Evolutionary conservation across 2,329 filamentous ascomycete species (phyloP), one percentile per base, ranked within the genome.

Genomic region (Berkeleyomyces rouxiae): DNA sequence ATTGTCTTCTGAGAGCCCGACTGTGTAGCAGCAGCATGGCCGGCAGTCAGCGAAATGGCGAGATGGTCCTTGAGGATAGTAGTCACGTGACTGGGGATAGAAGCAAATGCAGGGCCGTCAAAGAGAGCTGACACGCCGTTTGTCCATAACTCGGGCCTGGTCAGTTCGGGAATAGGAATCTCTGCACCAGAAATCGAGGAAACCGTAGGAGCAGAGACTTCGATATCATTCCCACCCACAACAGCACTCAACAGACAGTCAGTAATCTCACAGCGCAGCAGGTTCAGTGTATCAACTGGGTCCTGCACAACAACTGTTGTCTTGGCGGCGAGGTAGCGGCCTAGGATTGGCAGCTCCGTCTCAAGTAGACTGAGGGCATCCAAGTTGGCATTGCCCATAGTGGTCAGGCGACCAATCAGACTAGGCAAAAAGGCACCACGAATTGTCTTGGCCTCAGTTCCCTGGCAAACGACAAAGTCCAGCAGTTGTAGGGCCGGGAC

Each of bases 331-430:
- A 87, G 67, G 63, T 82, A 78, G 53, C 77, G 76, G 7, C 81
- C 82, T 64, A 88, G 74, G 2, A 80, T 74, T 7, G 83, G 82
- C 59, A 88, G 72, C 68, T 90, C 86, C 1, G 77, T 74, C 70
- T 87, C 83, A 0, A 90, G 75, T 16, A 86, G 76, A 53, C 80
- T 77, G 58, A 90, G 73, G 49, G 83, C 81, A 55, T 78, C 78
- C 46, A 90, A 73, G 55, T 75, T 79, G 0, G 84, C 81, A 33
- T 77, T 74, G 10, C 74, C 72, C 16, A 84, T 71, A 1, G 71
- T 73, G 59, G 78, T 74, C 57, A 86, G 71, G 67, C 79, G 83
- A 11, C 75, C 73, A 67, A 88, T 74, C 3, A 88, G 68, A 0
- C 78, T 77, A 13, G 69, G 66, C 2, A 71, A 65, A 53, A 77